Evolutionary conservation across 2,329 filamentous ascomycete species (phyloP).

Genomic region (Venturiaceae sp.): DNA sequence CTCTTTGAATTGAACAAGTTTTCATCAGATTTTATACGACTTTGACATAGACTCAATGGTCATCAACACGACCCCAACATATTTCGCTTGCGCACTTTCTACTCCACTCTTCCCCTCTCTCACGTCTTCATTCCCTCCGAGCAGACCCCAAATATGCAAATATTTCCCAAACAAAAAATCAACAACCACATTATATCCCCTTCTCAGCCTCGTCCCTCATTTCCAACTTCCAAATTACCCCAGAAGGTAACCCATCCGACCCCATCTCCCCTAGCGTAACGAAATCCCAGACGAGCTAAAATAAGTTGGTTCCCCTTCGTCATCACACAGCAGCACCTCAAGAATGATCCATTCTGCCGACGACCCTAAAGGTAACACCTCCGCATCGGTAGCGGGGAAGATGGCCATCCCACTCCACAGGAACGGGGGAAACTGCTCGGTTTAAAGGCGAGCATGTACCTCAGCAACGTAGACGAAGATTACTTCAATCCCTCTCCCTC

Average conservation of each 20-base stretch:
- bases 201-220: not conserved
- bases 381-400: not conserved
- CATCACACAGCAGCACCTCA: not conserved
- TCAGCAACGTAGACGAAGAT: no score
- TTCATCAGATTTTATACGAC: no score
- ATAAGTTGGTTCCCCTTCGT: not conserved
- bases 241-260: not conserved
- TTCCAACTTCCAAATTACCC: not conserved
- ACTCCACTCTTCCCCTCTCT: not conserved
- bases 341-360: not conserved
- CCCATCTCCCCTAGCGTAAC: not conserved
- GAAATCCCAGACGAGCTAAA: not conserved
- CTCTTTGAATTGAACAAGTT: no score
- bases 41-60: no score
- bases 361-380: not conserved
- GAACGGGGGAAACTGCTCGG: not conserved
- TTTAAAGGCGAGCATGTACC: not conserved
- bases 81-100: not conserved
- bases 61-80: no score
- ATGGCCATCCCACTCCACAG: not conserved
- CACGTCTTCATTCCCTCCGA: no score
- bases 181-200: not conserved
- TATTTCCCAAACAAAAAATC: not conserved
- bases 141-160: not conserved
- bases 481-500: not conserved